Percentiles rank a stretch among this genome's conserved stretches.
Evolutionary conservation across 73 alveolate species (phyloP).

Genomic region (Tetrahymena elliotti): DNA sequence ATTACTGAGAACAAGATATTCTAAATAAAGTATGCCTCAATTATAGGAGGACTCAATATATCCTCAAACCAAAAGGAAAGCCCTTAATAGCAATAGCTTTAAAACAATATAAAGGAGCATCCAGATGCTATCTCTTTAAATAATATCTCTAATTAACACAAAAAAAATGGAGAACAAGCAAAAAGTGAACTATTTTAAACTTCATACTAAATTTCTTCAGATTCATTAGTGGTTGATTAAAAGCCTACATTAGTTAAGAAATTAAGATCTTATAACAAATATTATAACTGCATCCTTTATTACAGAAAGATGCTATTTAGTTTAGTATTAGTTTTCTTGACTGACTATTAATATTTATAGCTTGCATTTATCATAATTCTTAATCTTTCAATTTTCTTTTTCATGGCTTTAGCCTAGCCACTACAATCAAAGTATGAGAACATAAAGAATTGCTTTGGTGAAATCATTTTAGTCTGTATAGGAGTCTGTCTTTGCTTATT

Average conservation of each 20-base stretch:
- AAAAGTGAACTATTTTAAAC: neutral
- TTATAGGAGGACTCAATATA: neutral
- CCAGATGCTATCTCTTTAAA: neutral
- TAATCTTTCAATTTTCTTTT: neutral
- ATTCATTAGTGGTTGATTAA: neutral
- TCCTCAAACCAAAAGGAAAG: neutral
- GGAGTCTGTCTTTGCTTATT: neutral
- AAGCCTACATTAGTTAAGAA: neutral
- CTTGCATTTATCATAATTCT: neutral
- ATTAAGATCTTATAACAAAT: neutral
- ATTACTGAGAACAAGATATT: neutral
- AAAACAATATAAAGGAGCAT: neutral
- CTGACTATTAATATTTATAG: neutral
- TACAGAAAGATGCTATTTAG: neutral
- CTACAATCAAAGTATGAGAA: neutral
- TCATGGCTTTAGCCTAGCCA: neutral
- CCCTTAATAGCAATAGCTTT: neutral
- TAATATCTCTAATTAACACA: neutral
- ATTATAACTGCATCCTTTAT: neutral
- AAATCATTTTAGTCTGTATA: neutral
- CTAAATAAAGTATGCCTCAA: neutral
- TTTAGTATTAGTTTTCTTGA: neutral
- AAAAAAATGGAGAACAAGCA: neutral
- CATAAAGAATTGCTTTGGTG: neutral
- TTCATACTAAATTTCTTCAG: neutral